These are phyloP conservation scores for Aspergillus tanneri DNA, from an alignment of 2,329 filamentous ascomycete genomes.

Conservation along the genomic window DNA sequence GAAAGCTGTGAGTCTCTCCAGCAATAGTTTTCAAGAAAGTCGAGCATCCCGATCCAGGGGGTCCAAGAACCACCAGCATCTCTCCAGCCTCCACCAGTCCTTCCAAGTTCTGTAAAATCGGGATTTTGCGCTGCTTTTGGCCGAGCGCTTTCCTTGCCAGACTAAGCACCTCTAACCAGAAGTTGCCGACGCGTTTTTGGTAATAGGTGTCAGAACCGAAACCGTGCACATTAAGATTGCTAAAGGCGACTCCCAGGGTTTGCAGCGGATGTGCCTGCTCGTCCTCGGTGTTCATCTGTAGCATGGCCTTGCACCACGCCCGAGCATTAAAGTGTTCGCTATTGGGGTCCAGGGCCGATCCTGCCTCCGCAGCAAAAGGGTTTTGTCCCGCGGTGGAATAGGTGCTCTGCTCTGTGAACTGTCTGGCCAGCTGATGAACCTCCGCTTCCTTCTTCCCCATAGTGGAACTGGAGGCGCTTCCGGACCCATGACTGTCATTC, in stretches of 20 bases:
- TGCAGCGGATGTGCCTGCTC: constrained; percentile 39
- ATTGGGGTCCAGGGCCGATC: constrained; percentile 37
- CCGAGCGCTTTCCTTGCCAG: background rate
- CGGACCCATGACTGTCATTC: background rate
- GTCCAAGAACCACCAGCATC: constrained; percentile 51
- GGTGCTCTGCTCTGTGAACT: constrained; percentile 5
- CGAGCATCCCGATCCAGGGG: constrained; percentile 57
- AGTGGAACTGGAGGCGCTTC: background rate
- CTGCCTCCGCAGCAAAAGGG: constrained; percentile 6
- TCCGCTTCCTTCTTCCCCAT: background rate
- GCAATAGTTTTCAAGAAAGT: constrained; percentile 78
- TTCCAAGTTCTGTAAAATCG: constrained; percentile 59
- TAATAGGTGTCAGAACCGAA: constrained; percentile 38
- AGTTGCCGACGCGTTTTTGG: constrained; percentile 20
- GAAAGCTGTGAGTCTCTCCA: constrained; percentile 75
- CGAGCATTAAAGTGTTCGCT: constrained; percentile 38
- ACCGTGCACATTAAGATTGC: constrained; percentile 41
- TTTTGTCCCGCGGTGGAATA: background rate
- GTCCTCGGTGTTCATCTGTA: constrained; percentile 37
- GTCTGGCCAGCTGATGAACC: constrained; percentile 4
- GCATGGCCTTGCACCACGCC: constrained; percentile 41
- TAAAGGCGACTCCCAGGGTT: constrained; percentile 36
- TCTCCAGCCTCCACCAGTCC: constrained; percentile 54
- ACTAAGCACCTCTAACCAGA: background rate
- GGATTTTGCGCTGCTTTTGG: constrained; percentile 32